Conservation (phyloP, 2,329 filamentous ascomycete species). For the Colletotrichum echinochloae region DNA sequence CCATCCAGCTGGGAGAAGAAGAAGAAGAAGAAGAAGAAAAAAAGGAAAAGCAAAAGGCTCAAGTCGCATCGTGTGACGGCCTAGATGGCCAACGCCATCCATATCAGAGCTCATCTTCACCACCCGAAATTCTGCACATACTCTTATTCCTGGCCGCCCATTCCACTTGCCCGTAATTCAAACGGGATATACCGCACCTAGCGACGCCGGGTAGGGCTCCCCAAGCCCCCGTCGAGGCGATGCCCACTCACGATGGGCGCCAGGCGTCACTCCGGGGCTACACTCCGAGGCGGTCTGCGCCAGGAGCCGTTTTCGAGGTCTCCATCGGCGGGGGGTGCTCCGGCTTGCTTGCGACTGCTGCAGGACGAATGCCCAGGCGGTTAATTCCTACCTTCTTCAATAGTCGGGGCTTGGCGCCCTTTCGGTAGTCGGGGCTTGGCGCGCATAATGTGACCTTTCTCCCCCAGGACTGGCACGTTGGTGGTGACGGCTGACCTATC, state of each 20-base stretch:
- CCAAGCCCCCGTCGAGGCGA: background rate
- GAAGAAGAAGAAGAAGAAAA: too few relatives aligned
- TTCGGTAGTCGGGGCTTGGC: fast-evolving
- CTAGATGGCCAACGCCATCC: too few relatives aligned
- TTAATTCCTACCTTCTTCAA: conserved; percentile 19
- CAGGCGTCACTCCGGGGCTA: conserved; percentile 9
- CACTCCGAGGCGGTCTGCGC: conserved; percentile 23
- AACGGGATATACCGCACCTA: too few relatives aligned
- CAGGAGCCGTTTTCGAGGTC: background rate
- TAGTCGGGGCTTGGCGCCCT: too few relatives aligned
- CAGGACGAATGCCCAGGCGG: conserved; percentile 43
- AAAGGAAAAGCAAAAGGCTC: too few relatives aligned
- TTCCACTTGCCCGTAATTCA: too few relatives aligned
- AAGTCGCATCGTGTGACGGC: too few relatives aligned
- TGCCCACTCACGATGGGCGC: background rate
- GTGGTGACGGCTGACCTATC: conserved; percentile 40
- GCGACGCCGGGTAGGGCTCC: conserved; percentile 6
- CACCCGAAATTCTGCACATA: too few relatives aligned
- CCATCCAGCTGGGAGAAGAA: too few relatives aligned
- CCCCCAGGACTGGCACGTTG: conserved; percentile 31
- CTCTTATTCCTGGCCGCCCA: too few relatives aligned
- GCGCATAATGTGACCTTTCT: fast-evolving
- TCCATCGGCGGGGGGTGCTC: conserved; percentile 33
- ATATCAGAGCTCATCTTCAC: too few relatives aligned
- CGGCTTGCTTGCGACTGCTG: too few relatives aligned